Percentiles rank a stretch among this genome's conserved stretches.
These are phyloP conservation scores for Trichoderma sp. DNA, from an alignment of 2,329 filamentous ascomycete genomes.

Conservation along the genomic window DNA sequence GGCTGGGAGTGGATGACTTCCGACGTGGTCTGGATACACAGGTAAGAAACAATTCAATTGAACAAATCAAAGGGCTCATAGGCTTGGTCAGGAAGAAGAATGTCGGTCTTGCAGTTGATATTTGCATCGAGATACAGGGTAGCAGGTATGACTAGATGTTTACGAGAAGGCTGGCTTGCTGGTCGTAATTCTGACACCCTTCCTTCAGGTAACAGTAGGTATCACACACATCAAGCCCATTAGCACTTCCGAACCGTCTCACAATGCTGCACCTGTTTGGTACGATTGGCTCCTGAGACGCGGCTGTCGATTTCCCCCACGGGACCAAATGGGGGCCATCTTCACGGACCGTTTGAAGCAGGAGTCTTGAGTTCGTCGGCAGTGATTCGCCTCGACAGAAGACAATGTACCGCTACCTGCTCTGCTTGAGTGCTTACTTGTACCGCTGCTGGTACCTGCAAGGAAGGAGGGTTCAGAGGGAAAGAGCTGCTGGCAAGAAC, in stretches of 20 bases:
- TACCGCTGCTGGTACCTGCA: not conserved
- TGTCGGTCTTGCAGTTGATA: no score
- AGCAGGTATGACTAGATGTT: no score
- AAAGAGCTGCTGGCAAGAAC: slow-evolving; percentile 13
- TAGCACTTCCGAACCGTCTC: not conserved
- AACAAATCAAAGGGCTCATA: no score
- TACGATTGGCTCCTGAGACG: slow-evolving; percentile 10
- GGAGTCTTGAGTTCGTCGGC: no score
- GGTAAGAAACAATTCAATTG: no score
- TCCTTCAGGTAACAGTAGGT: no score
- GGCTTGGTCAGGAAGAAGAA: no score
- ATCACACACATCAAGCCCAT: not conserved
- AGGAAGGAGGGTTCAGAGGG: not conserved
- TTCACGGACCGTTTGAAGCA: no score
- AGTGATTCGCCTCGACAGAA: not conserved
- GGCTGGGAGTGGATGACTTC: not conserved
- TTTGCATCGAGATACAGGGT: no score
- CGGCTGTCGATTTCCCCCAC: not conserved
- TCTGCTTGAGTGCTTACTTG: slow-evolving; percentile 14
- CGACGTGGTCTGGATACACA: not conserved
- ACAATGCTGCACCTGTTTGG: not conserved
- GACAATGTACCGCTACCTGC: slow-evolving; percentile 6
- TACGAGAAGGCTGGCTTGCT: no score
- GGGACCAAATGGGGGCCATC: no score
- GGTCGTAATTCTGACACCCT: no score